Base-by-base conservation (phyloP, 169 alveolate species). In the Plasmodium gonderi region DNA sequence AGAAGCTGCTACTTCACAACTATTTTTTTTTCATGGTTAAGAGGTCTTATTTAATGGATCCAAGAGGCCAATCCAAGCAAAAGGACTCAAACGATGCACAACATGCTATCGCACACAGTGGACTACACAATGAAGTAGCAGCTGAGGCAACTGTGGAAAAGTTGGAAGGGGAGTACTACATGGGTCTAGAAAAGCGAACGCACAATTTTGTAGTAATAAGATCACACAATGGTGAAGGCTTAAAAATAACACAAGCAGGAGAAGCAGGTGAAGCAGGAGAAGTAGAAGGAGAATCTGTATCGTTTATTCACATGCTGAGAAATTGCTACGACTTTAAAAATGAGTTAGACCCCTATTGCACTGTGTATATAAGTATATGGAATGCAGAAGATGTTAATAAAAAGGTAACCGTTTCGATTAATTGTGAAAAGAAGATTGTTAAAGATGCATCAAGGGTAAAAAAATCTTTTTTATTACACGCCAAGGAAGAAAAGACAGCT, bases 311-410 rank as follows among this genome's bases (percentile, higher is more conserved):
- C 31, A 49, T 33, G 17, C 36, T 85, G 33, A 74, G 92, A 29
- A 40, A 85, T 20, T 85, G 92, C 64, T 85, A 72, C 40, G 79
- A 85, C 49, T 85, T 74, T 85, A 54, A 75, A n/a, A 72, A 85
- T 33, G 40, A 40, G 20, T n/a, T 51, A n/a, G 29, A 51, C 0
- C 65, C 44, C 17, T 23, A 14, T 12, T 85, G 92, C 47, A 74
- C 89, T 40, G 68, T 85, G 11, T 85, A 85, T 65, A 12, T 85
- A 76, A 85, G 92, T 45, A 75, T 85, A 74, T 85, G 92, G 92
- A 85, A 85, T 74, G 45, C 64, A 72, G 92, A 85, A 40, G 72
- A 75, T 20, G 45, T 85, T 29, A 77, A 85, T 26, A 85, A 85
- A 31, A 82, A 85, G 14, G 26, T 85, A 45, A 75, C 12, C 20